Evolutionary conservation across 805 yeast genomes (phyloP).

Genomic region (Metschnikowia lunata): DNA sequence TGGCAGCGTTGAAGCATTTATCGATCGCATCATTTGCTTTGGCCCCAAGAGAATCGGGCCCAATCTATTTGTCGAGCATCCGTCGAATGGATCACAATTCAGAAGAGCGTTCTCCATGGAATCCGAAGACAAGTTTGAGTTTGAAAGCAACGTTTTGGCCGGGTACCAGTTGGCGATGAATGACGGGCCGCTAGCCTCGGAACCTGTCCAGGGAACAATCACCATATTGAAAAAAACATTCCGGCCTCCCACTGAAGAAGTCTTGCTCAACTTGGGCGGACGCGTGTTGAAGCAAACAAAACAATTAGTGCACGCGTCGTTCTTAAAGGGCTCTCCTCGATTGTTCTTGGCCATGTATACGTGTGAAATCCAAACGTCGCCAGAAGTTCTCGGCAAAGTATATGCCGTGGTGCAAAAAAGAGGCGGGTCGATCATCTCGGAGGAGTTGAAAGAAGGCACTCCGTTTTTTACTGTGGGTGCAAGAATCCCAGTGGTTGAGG

Average conservation of each 20-base stretch:
- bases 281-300: slow-evolving; percentile 69
- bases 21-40: slow-evolving; percentile 50
- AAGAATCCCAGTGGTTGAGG: slow-evolving; percentile 86
- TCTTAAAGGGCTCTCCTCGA: slow-evolving; percentile 83
- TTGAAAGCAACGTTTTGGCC: slow-evolving; percentile 62
- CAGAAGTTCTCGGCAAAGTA: slow-evolving; percentile 93
- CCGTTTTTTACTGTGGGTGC: slow-evolving; percentile 90
- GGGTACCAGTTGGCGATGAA: slow-evolving; percentile 81
- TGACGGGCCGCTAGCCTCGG: slow-evolving; percentile 87
- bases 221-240: slow-evolving; percentile 37
- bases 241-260: slow-evolving; percentile 25
- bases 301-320: slow-evolving; percentile 64
- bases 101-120: slow-evolving; percentile 24
- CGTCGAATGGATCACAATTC: slow-evolving; percentile 24
- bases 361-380: slow-evolving; percentile 91
- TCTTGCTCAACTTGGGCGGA: slow-evolving; percentile 53
- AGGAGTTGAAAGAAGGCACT: slow-evolving; percentile 97
- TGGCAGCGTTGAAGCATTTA: slow-evolving; percentile 17
- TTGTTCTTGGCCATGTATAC: slow-evolving; percentile 87
- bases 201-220: slow-evolving; percentile 80
- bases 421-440: slow-evolving; percentile 79
- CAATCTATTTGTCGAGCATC: slow-evolving; percentile 62
- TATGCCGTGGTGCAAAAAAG: slow-evolving; percentile 90
- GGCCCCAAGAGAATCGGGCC: slow-evolving; percentile 79
- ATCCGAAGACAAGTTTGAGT: slow-evolving; percentile 24